Evolutionary conservation across 2,329 filamentous ascomycete species (phyloP), one percentile per base, ranked within the genome.

Genomic region (Zopfia rhizophila): DNA sequence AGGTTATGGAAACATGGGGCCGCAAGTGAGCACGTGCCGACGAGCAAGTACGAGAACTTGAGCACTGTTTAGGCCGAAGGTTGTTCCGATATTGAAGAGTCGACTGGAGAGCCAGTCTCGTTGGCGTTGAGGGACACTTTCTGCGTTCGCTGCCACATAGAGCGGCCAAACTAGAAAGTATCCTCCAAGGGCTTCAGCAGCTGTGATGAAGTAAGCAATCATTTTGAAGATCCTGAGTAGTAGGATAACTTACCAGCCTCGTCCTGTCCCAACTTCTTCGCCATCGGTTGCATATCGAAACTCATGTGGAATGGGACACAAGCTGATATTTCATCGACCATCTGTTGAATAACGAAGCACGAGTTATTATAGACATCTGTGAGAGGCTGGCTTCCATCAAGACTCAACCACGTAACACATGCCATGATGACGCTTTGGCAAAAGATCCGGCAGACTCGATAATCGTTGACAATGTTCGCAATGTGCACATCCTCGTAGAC

Each of bases 161-260:
- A 75, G 56, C 3, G 72, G 72, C 71, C 72, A 74, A 3, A 73
- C 68, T 38, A 73, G 58, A 10, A 69, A 68, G 54, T 73, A 75
- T 7, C 66, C 71, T 8, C 72, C 72, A 29, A 67, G 66, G 0
- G 68, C 70, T 60, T 72, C 68, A 2, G 70, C 66, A 25, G 70
- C 72, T 72, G 29, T 24, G 17, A 11, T 23, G 2, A 6, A 31
- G 39, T 63, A 29, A 59, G 60, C 32, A 54, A 21, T 5, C 17
- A 3, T 3, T 29, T 24, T 23, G 12, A 24, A 7, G 3, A 2
- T 14, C 7, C 1, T 17, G 19, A n/a, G 21, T 7, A 1, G n/a
- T 7, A 14, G 7, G 25, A 5, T 2, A 3, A 46, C 67, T 48
- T 33, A 72, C 70, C 68, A 44, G 65, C 63, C 25, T 65, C 55